Percentiles rank a stretch among this genome's conserved stretches.
These are phyloP conservation scores for Chalciporus sp. DNA, from an alignment of 1,284 basidiomycete species.

Conservation along the genomic window DNA sequence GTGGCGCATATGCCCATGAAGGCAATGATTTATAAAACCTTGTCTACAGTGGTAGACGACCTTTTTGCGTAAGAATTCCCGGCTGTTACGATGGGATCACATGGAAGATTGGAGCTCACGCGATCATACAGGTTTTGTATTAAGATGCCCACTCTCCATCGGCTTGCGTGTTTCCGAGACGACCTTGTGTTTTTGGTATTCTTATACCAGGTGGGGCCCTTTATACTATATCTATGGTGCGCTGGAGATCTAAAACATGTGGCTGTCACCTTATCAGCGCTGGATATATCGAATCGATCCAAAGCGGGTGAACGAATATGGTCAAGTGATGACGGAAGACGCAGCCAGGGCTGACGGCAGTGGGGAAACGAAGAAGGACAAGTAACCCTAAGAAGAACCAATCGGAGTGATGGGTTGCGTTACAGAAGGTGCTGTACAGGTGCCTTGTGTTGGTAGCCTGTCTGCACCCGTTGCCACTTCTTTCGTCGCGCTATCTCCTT, in stretches of 20 bases:
- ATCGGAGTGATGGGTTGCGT: conserved; percentile 6
- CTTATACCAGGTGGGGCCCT: conserved; percentile 72
- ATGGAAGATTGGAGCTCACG: conserved; percentile 20
- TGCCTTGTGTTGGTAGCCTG: conserved; percentile 2
- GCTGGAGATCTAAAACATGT: conserved; percentile 17
- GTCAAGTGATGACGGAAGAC: conserved; percentile 72
- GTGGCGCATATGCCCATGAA: conserved; percentile 96
- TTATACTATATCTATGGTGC: conserved; percentile 19
- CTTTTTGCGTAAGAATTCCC: conserved; percentile 74
- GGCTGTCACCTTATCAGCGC: conserved; percentile 49
- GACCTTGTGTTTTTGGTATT: conserved; percentile 89
- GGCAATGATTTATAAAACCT: conserved; percentile 94
- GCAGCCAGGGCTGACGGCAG: conserved; percentile 45
- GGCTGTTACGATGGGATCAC: conserved; percentile 17
- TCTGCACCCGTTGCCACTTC: background rate
- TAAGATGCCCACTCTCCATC: conserved; percentile 94
- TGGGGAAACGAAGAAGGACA: conserved; percentile 54
- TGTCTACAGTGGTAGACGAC: conserved; percentile 91
- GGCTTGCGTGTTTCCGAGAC: conserved; percentile 88
- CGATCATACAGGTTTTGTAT: conserved; percentile 75
- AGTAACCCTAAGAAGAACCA: conserved; percentile 33
- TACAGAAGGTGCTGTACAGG: conserved; percentile 4
- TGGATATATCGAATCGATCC: conserved; percentile 97
- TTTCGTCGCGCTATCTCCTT: conserved; percentile 18
- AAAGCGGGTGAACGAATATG: conserved; percentile 94